These are phyloP conservation scores for Didymella segeticola DNA, from an alignment of 2,329 filamentous ascomycete genomes.

Conservation along the genomic window DNA sequence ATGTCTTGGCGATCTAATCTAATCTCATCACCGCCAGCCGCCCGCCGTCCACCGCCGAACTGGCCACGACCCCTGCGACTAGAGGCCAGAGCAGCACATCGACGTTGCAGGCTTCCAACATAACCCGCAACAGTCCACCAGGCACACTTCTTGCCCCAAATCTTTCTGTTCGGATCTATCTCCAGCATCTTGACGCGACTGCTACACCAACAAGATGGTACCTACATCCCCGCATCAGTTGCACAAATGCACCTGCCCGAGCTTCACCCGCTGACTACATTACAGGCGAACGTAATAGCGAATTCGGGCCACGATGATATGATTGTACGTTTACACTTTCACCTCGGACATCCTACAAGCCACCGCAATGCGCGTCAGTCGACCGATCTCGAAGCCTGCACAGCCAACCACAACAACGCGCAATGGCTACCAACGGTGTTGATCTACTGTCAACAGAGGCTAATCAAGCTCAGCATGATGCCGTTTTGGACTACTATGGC, in stretches of 20 bases:
- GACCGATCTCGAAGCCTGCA: neutral
- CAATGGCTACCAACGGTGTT: slow-evolving; percentile 24
- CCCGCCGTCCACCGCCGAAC: slow-evolving; percentile 23
- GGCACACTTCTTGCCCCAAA: neutral
- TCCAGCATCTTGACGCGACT: slow-evolving; percentile 1
- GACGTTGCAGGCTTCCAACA: slow-evolving; percentile 35
- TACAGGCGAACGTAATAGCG: slow-evolving; percentile 77
- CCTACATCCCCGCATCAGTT: slow-evolving; percentile 16
- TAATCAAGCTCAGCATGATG: slow-evolving; percentile 77
- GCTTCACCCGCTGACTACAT: slow-evolving; percentile 40
- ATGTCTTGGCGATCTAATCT: slow-evolving; percentile 35
- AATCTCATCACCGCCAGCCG: slow-evolving; percentile 37
- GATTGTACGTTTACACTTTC: slow-evolving; percentile 76
- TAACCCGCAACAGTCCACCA: slow-evolving; percentile 13
- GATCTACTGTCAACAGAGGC: slow-evolving; percentile 41
- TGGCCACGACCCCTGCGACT: slow-evolving; percentile 36
- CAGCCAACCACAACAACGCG: slow-evolving; percentile 6
- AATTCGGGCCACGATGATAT: slow-evolving; percentile 97
- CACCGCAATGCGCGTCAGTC: neutral
- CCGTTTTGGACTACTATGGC: slow-evolving; percentile 97
- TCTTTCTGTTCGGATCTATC: neutral
- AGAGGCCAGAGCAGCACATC: slow-evolving; percentile 45
- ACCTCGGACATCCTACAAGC: neutral
- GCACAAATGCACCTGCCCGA: slow-evolving; percentile 29
- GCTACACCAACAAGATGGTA: slow-evolving; percentile 35